Base-by-base conservation (phyloP, 2,329 filamentous ascomycete species). In the Colletotrichum godetiae region DNA sequence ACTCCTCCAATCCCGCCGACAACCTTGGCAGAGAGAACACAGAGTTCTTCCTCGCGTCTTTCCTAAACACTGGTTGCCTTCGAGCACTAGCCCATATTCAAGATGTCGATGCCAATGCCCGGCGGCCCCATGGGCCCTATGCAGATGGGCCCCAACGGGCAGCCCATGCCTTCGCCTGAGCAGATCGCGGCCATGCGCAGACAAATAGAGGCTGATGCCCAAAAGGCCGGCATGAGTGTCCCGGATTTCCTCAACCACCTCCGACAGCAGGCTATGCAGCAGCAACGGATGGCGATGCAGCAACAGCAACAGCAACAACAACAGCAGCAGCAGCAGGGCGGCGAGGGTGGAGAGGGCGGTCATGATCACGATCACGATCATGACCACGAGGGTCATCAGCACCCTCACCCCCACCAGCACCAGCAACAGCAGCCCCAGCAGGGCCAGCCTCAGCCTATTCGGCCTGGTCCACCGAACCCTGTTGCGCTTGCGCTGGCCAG, bases 401-500 rank as follows among this genome's bases (percentile, higher is more conserved):
- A 56, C 12, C 70, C 67, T 70, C 64, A 67, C 35, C 78, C 79
- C 37, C 82, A 79, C 27, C 80, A 79, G 65, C 80, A 80, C 62
- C 77, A 79, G 64, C 77, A 75, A 24, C 78, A 72, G 15, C 78
- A 72, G 7, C 59, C 33, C 35, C 79, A 75, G 46, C 85, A 86
- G 76, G 86, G 87, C 61, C 88, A 91, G 78, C 85, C 88, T 27
- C 91, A 93, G 79, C 92, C 92, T 49, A 94, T 95, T 75, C 87
- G 88, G 22, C 93, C 93, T 4, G 93, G 93, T 1, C 94, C 96
- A 29, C 94, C 96, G 5, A 97, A 97, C 78, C 96, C 96, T 52
- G 92, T 95, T 79, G 95, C 95, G 24, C 85, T 98, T 58, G 95
- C 95, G 10, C 89, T 99, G 67, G 97, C 97, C 77, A 93, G 94